phyloP scores from a whole-genome alignment of 768 basidiomycete species.

The Cubamyces lactineus region DNA sequence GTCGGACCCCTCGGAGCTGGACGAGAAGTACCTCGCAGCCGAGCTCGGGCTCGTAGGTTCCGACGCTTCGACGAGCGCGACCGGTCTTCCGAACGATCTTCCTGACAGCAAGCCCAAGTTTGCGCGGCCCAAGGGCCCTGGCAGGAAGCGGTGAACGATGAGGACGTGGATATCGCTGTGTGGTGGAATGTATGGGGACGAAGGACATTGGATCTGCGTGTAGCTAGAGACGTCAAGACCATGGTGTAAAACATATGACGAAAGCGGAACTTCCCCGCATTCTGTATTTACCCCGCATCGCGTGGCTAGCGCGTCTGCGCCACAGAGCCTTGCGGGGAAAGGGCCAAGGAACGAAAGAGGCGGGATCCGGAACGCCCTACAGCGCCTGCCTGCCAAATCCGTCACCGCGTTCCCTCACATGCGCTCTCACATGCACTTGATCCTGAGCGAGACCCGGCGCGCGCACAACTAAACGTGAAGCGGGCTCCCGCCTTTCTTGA shows the following conservation, averaged over 20 bases:
- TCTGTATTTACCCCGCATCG: slow-evolving; percentile 12
- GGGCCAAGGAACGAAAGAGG: neutral
- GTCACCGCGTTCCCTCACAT: slow-evolving; percentile 22
- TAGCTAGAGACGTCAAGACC: neutral
- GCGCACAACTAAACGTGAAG: neutral
- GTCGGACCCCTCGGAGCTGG: slow-evolving; percentile 74
- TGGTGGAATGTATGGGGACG: neutral
- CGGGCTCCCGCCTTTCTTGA: neutral
- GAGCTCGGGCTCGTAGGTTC: slow-evolving; percentile 51
- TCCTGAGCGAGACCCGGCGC: neutral
- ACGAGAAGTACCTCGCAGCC: slow-evolving; percentile 59
- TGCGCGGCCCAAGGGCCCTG: slow-evolving; percentile 71
- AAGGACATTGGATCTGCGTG: neutral
- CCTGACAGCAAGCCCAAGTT: slow-evolving; percentile 53
- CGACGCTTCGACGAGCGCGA: slow-evolving; percentile 18
- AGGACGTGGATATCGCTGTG: neutral
- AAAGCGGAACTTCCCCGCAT: slow-evolving; percentile 2
- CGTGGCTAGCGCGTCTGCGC: neutral
- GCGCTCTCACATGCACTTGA: slow-evolving; percentile 11
- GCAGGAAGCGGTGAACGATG: slow-evolving; percentile 47
- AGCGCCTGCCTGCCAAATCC: slow-evolving; percentile 2
- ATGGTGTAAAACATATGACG: neutral
- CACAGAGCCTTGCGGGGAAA: neutral
- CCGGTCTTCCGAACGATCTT: slow-evolving; percentile 22
- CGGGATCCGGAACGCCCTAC: slow-evolving; percentile 4